A percentile compares a stretch with the other conserved stretches of the same genome.
Evolutionary conservation across 805 yeast genomes (phyloP).

Genomic region (Kodamaea lidongshanica): DNA sequence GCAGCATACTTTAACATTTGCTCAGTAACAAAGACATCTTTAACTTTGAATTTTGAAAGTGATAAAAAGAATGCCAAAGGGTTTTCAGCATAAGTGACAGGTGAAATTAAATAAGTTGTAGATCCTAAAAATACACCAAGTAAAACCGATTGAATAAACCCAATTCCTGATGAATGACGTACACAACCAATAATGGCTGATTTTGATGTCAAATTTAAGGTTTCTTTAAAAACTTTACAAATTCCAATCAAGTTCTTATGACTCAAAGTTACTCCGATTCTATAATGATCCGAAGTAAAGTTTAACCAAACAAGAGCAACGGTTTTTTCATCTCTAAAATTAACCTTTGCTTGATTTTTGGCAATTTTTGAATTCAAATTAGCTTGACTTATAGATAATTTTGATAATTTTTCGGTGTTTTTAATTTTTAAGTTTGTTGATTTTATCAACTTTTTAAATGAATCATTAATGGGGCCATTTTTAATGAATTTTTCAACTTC

Average conservation of each 20-base stretch:
- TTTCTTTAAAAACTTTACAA: constrained; percentile 87
- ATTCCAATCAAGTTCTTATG: constrained; percentile 65
- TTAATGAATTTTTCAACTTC: constrained; percentile 69
- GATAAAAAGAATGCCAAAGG: constrained; percentile 68
- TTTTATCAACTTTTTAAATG: constrained; percentile 44
- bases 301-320: constrained; percentile 60
- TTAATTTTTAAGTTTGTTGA: constrained; percentile 46
- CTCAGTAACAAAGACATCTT: constrained; percentile 78
- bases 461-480: constrained; percentile 56
- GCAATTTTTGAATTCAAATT: constrained; percentile 40
- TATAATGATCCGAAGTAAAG: constrained; percentile 65
- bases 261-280: constrained; percentile 51
- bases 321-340: constrained; percentile 35
- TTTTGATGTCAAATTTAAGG: constrained; percentile 71
- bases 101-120: constrained; percentile 73
- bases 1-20: constrained; percentile 78
- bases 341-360: constrained; percentile 35
- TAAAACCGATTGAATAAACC: constrained; percentile 79
- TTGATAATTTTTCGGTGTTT: constrained; percentile 58
- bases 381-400: constrained; percentile 33
- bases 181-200: constrained; percentile 81
- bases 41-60: constrained; percentile 69
- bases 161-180: constrained; percentile 76
- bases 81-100: constrained; percentile 67
- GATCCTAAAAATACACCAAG: constrained; percentile 85